Percentiles rank a stretch among this genome's conserved stretches.
phyloP scores from a whole-genome alignment of 2,329 filamentous ascomycete genomes.

The Pseudocercospora musae region DNA sequence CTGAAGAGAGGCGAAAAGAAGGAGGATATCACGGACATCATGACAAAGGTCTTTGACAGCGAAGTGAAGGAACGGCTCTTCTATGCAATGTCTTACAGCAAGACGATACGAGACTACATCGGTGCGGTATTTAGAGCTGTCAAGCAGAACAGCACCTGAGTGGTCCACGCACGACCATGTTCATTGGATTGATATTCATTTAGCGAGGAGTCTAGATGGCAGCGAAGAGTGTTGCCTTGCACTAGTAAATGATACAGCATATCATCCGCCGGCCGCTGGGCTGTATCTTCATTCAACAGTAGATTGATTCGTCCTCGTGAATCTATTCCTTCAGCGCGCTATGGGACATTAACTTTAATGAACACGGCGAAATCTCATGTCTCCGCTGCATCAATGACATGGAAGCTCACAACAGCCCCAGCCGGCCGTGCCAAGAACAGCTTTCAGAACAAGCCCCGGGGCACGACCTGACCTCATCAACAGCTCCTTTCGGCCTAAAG shows the following conservation, averaged over 20 bases:
- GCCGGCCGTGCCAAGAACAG: background rate
- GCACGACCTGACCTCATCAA: constrained; percentile 7
- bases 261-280: background rate
- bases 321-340: background rate
- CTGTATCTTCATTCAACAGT: background rate
- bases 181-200: constrained; percentile 1
- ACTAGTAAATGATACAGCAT: background rate
- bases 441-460: background rate
- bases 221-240: constrained; percentile 7
- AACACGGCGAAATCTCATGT: background rate
- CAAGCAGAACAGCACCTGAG: constrained; percentile 15
- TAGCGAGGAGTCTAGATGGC: constrained; percentile 14
- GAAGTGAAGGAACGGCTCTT: constrained; percentile 27
- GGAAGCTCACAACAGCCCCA: background rate
- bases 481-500: constrained; percentile 9
- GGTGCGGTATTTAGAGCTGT: constrained; percentile 25
- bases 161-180: background rate
- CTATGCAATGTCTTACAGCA: constrained; percentile 26
- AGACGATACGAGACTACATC: constrained; percentile 25
- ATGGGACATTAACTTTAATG: background rate
- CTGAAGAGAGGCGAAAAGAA: constrained; percentile 17
- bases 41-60: constrained; percentile 21
- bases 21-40: constrained; percentile 21
- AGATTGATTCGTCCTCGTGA: background rate
- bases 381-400: background rate